Percentiles rank a stretch among this genome's conserved stretches.
Conservation (phyloP, 176 grass and related monocot genomes). For the Ensete ventricosum region DNA sequence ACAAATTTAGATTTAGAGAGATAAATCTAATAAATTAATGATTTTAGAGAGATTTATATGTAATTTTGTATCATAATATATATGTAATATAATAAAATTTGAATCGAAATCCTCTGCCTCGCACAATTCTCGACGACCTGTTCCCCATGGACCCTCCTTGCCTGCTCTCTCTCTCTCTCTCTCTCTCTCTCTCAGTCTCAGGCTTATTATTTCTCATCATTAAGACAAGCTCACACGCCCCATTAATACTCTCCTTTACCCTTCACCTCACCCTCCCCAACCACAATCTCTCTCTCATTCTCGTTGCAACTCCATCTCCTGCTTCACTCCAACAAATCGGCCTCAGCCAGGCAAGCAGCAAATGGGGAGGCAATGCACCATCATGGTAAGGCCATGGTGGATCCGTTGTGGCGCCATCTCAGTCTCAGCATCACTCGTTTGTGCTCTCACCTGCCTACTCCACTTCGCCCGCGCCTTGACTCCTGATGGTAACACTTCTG, state of each 20-base stretch:
- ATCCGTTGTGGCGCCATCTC: neutral
- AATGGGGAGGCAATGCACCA: neutral
- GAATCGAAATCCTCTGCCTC: neutral
- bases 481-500: conserved; percentile 42
- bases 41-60: no score
- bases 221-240: neutral
- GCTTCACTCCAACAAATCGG: neutral
- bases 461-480: conserved; percentile 34
- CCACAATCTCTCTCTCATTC: neutral
- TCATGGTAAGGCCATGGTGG: neutral
- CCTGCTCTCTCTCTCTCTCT: neutral
- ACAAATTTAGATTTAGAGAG: no score
- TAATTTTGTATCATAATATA: no score
- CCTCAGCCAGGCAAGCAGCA: neutral
- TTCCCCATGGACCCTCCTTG: neutral
- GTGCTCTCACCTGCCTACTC: conserved; percentile 16
- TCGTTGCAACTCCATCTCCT: neutral
- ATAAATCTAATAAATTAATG: no score
- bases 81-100: neutral
- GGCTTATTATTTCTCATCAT: neutral
- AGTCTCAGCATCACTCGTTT: neutral
- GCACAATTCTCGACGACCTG: neutral
- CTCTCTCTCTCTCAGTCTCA: no score
- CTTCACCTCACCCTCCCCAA: neutral
- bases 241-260: neutral